Base-by-base conservation (phyloP, 352 stramenopile species). In the Globisporangium irregulare region DNA sequence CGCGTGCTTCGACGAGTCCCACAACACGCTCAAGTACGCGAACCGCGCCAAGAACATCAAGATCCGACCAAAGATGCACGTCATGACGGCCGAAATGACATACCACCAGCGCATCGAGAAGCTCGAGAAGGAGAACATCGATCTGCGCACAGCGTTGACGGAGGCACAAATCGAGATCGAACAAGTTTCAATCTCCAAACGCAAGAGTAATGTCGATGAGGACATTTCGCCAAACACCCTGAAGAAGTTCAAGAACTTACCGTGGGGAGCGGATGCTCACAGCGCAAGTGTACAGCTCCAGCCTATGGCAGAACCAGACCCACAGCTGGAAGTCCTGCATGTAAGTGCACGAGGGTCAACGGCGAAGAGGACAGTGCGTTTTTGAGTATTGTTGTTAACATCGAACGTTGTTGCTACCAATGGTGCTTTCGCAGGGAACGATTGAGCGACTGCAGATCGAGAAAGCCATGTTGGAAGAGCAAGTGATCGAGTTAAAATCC, bases 11-110 rank as follows among this genome's bases (percentile, higher is more conserved):
- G 90, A 97, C 59, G 90, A 97, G 68, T 95, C 87, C 2, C 81
- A 96, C 64, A 97, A 97, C 72, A 97, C 90, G 12, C 76, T 97
- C 22, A 97, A 97, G 77, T 89, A 87, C 58, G 90, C 90, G 8
- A 96, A 96, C 53, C 80, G 90, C 15, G 90, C 90, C 29, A 97
- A 97, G 72, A 95, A 95, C 66, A 97, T 97, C 74, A 95, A 96
- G 67, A 97, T 92, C 36, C 83, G 88, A 10, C 85, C 90, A 1
- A 89, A 88, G 66, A 81, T 82, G 72, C 91, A 97, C 68, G 86
- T 97, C 46, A 78, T 97, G 62, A 93, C 81, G 2, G 79, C 78
- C 2, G 81, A 87, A 38, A 89, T 89, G 81, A 87, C 78, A 24
- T 82, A 84, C 59, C 72, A 86, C 29, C 81, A 89, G 62, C 81